Evolutionary conservation across 2,329 filamentous ascomycete species (phyloP).

Genomic region (Phialophora verrucosa): DNA sequence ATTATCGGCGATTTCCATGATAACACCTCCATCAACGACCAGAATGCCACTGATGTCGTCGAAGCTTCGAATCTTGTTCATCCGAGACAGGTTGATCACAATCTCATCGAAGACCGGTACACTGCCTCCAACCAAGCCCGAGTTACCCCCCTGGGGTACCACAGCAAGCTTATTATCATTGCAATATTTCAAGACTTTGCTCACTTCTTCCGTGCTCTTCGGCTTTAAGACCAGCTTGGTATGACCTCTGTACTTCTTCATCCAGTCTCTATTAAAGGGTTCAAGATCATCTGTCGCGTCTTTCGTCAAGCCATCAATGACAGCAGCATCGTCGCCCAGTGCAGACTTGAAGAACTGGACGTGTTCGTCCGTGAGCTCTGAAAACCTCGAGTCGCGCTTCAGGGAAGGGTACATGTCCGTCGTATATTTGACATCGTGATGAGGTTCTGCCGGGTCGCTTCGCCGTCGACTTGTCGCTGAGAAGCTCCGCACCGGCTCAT

Average conservation of each 20-base stretch:
- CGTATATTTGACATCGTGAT: conserved; percentile 69
- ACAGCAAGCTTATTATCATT: conserved; percentile 91
- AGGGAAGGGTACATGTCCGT: conserved; percentile 80
- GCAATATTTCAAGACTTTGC: conserved; percentile 90
- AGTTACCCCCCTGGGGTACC: conserved; percentile 96
- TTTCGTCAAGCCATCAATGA: conserved; percentile 80
- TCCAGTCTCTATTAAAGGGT: conserved; percentile 96
- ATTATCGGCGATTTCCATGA: conserved; percentile 86
- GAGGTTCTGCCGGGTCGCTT: conserved; percentile 32
- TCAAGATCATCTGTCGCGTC: conserved; percentile 81
- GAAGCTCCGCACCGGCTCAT: conserved; percentile 30
- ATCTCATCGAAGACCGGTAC: conserved; percentile 99
- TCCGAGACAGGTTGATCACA: conserved; percentile 84
- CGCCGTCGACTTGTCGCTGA: conserved; percentile 24
- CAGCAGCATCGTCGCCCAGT: conserved; percentile 77
- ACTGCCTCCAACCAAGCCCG: conserved; percentile 91
- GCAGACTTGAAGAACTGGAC: conserved; percentile 80
- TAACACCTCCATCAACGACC: conserved; percentile 87
- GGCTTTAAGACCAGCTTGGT: conserved; percentile 86
- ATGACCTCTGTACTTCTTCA: conserved; percentile 96
- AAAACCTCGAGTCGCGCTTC: conserved; percentile 77
- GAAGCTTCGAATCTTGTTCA: conserved; percentile 91
- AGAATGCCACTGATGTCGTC: conserved; percentile 91
- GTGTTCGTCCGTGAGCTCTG: conserved; percentile 73
- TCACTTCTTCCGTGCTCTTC: conserved; percentile 82